phyloP scores from a whole-genome alignment of 225 moss, liverwort and hornwort genomes.

The Pseudoscleropodium purum region DNA sequence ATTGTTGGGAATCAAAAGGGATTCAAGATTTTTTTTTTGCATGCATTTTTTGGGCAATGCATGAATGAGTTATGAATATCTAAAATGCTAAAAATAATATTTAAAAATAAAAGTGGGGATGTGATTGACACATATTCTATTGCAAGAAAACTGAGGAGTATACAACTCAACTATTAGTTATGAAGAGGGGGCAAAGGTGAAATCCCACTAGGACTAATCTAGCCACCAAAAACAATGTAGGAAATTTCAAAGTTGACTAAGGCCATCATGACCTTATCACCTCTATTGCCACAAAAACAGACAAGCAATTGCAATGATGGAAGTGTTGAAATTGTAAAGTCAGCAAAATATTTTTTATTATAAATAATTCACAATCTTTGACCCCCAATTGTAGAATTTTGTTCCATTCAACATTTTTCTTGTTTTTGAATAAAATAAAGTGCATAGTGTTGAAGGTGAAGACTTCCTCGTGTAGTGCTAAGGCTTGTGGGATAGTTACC shows the following conservation, averaged over 20 bases:
- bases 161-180: background rate
- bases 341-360: background rate
- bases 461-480: fast-evolving
- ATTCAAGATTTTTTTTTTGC: background rate
- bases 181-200: fast-evolving
- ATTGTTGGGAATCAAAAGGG: background rate
- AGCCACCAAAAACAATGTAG: background rate
- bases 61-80: background rate
- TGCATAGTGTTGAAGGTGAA: background rate
- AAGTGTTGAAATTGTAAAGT: background rate
- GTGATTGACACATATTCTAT: too few species aligned
- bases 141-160: background rate
- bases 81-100: background rate
- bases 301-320: background rate
- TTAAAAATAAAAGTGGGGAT: too few species aligned
- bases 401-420: background rate
- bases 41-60: background rate
- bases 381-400: background rate
- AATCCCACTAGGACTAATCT: background rate
- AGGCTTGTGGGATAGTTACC: background rate
- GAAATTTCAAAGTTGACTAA: background rate
- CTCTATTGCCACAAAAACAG: background rate
- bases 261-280: background rate
- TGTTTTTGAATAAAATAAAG: background rate
- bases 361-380: background rate